Conservation (phyloP, 345 rosid genomes). For the Camelina hispida region DNA sequence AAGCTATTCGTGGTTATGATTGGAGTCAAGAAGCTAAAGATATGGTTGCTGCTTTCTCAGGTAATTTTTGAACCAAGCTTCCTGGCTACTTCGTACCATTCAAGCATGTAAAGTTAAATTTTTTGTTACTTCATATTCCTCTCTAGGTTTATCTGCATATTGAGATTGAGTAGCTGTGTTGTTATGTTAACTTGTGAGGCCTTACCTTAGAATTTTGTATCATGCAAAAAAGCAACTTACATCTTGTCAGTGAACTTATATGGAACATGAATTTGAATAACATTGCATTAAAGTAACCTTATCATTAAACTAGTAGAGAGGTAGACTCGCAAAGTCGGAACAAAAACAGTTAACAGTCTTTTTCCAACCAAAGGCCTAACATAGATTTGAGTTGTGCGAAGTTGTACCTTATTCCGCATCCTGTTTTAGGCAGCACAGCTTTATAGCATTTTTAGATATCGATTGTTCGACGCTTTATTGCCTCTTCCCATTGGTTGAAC, state of each 20-base stretch:
- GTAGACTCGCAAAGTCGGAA: background rate
- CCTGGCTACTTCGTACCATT: background rate
- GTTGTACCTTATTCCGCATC: background rate
- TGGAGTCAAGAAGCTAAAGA: slow-evolving; percentile 75
- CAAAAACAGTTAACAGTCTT: background rate
- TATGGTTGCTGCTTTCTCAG: slow-evolving; percentile 76
- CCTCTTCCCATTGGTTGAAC: background rate
- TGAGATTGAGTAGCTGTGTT: background rate
- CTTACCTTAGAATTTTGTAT: slow-evolving; percentile 2
- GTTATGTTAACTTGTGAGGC: slow-evolving; percentile 4
- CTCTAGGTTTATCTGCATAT: slow-evolving; percentile 5
- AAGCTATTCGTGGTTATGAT: slow-evolving; percentile 67
- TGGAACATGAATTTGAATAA: background rate
- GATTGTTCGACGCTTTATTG: background rate
- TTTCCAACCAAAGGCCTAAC: background rate
- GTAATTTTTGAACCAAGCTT: slow-evolving; percentile 39
- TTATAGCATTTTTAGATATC: slow-evolving; percentile 7
- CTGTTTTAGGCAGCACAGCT: background rate
- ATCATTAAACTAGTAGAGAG: background rate
- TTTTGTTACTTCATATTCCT: background rate
- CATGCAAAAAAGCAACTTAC: slow-evolving; percentile 4
- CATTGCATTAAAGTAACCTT: background rate
- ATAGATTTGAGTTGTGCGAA: background rate
- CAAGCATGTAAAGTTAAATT: background rate
- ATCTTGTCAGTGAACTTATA: background rate